Evolutionary conservation across 2,329 filamentous ascomycete genomes (phyloP).

Genomic region (Pleurostoma richardsiae): DNA sequence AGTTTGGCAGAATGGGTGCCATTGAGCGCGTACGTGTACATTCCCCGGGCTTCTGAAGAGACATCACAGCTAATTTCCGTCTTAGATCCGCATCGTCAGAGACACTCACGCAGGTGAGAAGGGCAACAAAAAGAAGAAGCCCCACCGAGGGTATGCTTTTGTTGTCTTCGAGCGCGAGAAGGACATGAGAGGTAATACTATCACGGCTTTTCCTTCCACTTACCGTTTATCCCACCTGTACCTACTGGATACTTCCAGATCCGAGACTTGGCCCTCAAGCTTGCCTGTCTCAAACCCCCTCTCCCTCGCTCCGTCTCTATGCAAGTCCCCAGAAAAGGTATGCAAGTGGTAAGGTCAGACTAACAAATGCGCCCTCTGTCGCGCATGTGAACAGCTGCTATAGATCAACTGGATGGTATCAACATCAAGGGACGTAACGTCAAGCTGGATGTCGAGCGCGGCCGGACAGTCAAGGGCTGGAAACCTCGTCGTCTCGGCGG

Average conservation of each 20-base stretch:
- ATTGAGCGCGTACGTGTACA: conserved; percentile 73
- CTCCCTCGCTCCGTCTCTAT: conserved; percentile 12
- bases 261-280: conserved; percentile 53
- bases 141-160: conserved; percentile 89
- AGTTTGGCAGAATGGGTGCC: conserved; percentile 89
- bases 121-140: conserved; percentile 73
- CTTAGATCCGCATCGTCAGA: conserved; percentile 79
- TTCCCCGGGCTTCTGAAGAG: neutral
- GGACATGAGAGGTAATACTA: conserved; percentile 94
- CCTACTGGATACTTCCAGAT: conserved; percentile 24
- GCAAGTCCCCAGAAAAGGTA: conserved; percentile 17
- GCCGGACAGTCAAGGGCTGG: conserved; percentile 91
- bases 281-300: conserved; percentile 41
- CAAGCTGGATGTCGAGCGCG: conserved; percentile 93
- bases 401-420: conserved; percentile 80
- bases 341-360: conserved; percentile 56
- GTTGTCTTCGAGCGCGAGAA: conserved; percentile 95
- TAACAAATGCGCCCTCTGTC: conserved; percentile 60
- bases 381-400: conserved; percentile 71
- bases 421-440: conserved; percentile 89
- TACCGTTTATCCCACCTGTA: conserved; percentile 9
- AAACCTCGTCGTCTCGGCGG: conserved; percentile 87
- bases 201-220: conserved; percentile 33
- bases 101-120: conserved; percentile 66
- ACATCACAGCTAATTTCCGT: neutral